phyloP scores from a whole-genome alignment of 805 yeast species.

The Hanseniaspora clermontiae region DNA sequence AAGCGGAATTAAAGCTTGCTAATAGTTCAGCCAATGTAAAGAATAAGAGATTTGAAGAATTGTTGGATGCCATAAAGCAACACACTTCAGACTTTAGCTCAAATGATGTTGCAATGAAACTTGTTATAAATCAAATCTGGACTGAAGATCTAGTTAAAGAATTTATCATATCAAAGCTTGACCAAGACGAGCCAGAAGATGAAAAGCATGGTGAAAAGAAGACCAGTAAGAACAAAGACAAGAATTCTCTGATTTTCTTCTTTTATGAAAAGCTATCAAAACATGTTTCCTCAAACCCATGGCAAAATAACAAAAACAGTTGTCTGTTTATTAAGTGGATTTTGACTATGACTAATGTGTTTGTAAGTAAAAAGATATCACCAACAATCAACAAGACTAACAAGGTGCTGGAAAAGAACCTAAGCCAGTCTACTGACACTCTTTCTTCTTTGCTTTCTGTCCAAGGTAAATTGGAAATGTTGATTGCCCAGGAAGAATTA shows the following conservation, averaged over 20 bases:
- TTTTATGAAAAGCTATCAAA: constrained; percentile 38
- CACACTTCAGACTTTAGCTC: background rate
- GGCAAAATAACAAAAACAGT: constrained; percentile 21
- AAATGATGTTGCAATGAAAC: constrained; percentile 7
- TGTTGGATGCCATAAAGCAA: background rate
- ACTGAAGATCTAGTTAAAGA: constrained; percentile 22
- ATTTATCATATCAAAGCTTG: constrained; percentile 24
- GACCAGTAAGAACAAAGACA: constrained; percentile 23
- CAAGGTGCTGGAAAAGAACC: constrained; percentile 40
- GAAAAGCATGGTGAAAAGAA: constrained; percentile 33
- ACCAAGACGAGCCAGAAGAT: constrained; percentile 12
- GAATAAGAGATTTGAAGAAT: constrained; percentile 8
- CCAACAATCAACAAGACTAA: constrained; percentile 16
- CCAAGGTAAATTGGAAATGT: constrained; percentile 73
- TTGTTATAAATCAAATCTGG: constrained; percentile 18
- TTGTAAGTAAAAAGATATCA: constrained; percentile 14
- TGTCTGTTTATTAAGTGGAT: constrained; percentile 72
- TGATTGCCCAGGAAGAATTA: constrained; percentile 61
- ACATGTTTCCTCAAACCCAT: constrained; percentile 31
- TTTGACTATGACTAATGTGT: constrained; percentile 50
- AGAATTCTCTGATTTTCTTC: constrained; percentile 13
- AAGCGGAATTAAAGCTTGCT: constrained; percentile 15
- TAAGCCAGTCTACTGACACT: constrained; percentile 44
- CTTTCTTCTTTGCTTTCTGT: constrained; percentile 61
- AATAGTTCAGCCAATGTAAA: constrained; percentile 11